phyloP scores from a whole-genome alignment of 305 asterid genomes.

The Fraxinus ornus region DNA sequence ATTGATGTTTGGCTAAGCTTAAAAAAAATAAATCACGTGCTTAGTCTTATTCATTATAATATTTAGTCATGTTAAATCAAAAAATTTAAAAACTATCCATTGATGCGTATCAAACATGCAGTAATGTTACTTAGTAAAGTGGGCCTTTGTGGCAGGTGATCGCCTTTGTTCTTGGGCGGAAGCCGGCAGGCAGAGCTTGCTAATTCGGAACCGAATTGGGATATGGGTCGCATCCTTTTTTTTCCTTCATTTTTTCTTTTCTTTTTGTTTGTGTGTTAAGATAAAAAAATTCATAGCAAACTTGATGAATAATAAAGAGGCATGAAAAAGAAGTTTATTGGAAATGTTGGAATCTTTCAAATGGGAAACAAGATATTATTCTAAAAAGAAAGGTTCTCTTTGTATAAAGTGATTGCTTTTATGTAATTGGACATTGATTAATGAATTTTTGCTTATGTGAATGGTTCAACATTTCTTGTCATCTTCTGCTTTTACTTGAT shows the following conservation, averaged over 20 bases:
- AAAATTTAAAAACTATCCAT: neutral
- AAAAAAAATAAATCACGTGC: no score
- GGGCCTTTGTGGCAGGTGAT: neutral
- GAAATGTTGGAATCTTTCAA: conserved; percentile 16
- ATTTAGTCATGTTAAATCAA: neutral
- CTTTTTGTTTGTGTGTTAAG: neutral
- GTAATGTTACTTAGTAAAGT: neutral
- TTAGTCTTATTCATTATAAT: neutral
- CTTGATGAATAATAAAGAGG: conserved; percentile 17
- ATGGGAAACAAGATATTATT: conserved; percentile 4
- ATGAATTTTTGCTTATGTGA: conserved; percentile 23
- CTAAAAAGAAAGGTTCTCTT: conserved; percentile 6
- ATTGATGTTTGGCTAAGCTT: neutral
- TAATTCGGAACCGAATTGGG: neutral
- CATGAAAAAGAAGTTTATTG: conserved; percentile 31
- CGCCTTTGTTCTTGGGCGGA: neutral
- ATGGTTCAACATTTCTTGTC: conserved; percentile 19
- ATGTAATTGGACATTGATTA: neutral
- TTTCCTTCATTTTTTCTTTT: no score
- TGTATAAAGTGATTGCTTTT: neutral
- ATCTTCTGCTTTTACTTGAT: conserved; percentile 32
- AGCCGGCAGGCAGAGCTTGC: neutral
- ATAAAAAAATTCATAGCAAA: neutral
- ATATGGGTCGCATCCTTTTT: neutral
- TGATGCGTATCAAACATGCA: neutral